Evolutionary conservation across 2,329 filamentous ascomycete genomes (phyloP), one percentile per base, ranked within the genome.

Genomic region (Pseudocercospora pini-densiflorae): DNA sequence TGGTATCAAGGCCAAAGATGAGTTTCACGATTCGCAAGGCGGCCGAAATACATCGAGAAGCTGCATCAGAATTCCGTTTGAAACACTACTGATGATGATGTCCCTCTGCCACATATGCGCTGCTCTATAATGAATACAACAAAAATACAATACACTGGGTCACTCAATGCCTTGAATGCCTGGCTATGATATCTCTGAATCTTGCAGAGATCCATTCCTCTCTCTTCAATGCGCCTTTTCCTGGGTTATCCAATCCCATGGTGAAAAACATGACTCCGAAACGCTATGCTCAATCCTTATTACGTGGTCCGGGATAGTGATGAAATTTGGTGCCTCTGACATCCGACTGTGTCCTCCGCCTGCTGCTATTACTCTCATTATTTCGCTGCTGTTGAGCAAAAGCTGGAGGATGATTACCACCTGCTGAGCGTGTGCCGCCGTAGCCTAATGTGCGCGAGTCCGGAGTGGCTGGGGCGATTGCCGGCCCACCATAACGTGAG

Each of bases 361-460:
- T 64, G 33, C 63, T 65, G 14, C 62, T 62, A 14, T 47, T 29
- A 12, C 47, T 51, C 47, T 70, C 68, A n/a, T 59, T 43, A 29
- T 70, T 57, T 16, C 66, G 60, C 57, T 65, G 66, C 67, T 74
- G 73, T 62, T 76, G 74, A 12, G 74, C 74, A 64, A 76, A 76
- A 19, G 73, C 74, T 9, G 74, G 74, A 16, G 67, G 59, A 31
- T 69, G 72, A 53, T 61, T 67, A 3, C 33, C 51, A 36, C 66
- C 62, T 4, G 65, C 43, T 23, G 70, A 62, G 7, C 40, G 40
- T 23, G 61, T 68, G 19, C 63, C 27, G 19, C 67, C 69, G 31
- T 51, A 68, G 10, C 55, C 31, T 23, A 60, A 67, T 10, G 55
- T 31, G 9, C 70, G 31, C 21, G 63, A 45, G 36, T 74, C 72